Conservation (phyloP, 164 flowering plant species). For the Litsea cubeba region DNA sequence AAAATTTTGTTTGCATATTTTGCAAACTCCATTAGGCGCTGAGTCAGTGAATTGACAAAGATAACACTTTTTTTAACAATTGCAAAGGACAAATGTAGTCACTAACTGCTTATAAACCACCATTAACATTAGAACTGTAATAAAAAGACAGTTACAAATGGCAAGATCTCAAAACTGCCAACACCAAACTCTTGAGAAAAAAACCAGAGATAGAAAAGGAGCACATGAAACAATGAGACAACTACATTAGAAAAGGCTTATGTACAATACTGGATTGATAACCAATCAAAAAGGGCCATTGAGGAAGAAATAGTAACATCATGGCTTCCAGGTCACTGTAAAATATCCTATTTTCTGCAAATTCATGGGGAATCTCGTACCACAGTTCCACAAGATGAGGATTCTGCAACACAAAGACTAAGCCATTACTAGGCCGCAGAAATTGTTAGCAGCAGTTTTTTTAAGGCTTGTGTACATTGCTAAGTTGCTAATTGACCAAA, state of each 20-base stretch:
- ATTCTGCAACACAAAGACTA: constrained; percentile 28
- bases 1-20: too few species aligned
- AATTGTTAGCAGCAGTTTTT: neutral
- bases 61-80: too few species aligned
- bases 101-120: neutral
- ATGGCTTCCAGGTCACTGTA: constrained; percentile 59
- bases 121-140: neutral
- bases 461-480: constrained; percentile 38
- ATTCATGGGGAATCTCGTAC: constrained; percentile 52
- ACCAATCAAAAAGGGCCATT: neutral
- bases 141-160: constrained; percentile 1
- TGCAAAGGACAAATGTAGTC: too few species aligned
- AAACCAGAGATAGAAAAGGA: neutral
- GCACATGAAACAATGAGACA: neutral
- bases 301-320: constrained; percentile 24
- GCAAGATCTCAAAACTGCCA: constrained; percentile 11
- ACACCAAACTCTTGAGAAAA: neutral
- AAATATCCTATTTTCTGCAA: constrained; percentile 54
- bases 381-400: constrained; percentile 51
- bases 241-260: constrained; percentile 11
- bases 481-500: constrained; percentile 1
- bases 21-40: too few species aligned
- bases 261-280: constrained; percentile 32
- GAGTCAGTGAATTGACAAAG: too few species aligned
- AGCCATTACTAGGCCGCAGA: constrained; percentile 1